A percentile compares a stretch with the other conserved stretches of the same genome.
Conservation (phyloP, 805 yeast species). For the Suhomyces pyralidae region DNA sequence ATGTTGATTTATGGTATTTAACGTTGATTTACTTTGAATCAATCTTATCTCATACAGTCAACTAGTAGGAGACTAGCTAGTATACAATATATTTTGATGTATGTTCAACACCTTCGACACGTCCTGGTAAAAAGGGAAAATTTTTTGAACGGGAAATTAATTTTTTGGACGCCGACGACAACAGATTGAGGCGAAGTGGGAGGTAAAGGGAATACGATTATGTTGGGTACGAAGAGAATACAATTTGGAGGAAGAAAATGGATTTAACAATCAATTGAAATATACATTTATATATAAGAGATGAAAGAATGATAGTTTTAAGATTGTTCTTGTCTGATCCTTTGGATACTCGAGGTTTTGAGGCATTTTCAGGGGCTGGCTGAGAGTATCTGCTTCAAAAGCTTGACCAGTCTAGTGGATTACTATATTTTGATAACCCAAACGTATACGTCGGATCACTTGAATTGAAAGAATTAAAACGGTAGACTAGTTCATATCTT, state of each 20-base stretch:
- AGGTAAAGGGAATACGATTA: not conserved
- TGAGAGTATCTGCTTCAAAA: not conserved
- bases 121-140: not conserved
- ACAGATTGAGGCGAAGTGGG: not conserved
- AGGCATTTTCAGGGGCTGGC: not conserved
- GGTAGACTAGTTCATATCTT: no score
- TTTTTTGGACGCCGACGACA: slow-evolving; percentile 3
- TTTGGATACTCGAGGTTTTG: not conserved
- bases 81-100: not conserved
- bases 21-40: not conserved
- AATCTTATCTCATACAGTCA: not conserved
- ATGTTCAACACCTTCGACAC: not conserved
- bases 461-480: no score
- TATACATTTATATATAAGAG: not conserved
- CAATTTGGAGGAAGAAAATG: not conserved
- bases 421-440: no score
- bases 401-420: no score
- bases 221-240: not conserved
- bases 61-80: not conserved
- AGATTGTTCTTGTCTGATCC: no score
- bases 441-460: no score
- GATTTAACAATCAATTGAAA: not conserved
- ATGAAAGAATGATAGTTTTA: not conserved
- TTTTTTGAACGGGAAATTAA: slow-evolving; percentile 1
- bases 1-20: no score